Evolutionary conservation across 257 asterid species (phyloP).

Genomic region (Salvia rosmarinus): DNA sequence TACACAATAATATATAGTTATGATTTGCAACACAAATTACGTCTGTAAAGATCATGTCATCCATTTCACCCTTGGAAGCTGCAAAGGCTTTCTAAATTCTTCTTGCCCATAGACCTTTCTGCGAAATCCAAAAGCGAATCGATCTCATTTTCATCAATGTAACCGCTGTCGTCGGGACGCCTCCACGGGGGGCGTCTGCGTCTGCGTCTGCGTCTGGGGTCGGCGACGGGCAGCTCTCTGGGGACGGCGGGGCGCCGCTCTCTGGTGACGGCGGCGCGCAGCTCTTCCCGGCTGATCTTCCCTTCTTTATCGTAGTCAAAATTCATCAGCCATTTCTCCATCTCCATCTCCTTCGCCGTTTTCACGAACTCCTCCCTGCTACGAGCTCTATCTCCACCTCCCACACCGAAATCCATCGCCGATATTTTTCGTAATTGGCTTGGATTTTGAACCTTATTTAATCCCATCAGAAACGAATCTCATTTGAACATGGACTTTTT

Average conservation of each 20-base stretch:
- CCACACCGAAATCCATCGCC: conserved; percentile 22
- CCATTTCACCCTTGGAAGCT: no score
- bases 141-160: conserved; percentile 40
- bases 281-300: conserved; percentile 37
- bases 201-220: no score
- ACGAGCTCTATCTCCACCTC: conserved; percentile 15
- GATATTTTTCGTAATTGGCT: background rate
- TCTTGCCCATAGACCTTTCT: conserved; percentile 35
- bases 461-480: background rate
- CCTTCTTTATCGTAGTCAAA: conserved; percentile 44
- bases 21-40: no score
- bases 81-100: no score
- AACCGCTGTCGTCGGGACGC: conserved; percentile 37
- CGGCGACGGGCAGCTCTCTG: conserved; percentile 34
- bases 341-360: conserved; percentile 41
- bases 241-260: no score
- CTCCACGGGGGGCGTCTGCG: no score
- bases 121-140: conserved; percentile 42
- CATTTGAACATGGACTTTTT: no score
- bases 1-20: no score
- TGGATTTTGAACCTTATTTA: background rate
- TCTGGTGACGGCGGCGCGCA: conserved; percentile 42
- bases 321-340: conserved; percentile 46
- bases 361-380: conserved; percentile 29
- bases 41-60: no score